Conservation (phyloP, 331 rosid genomes). For the Malus hybrid region DNA sequence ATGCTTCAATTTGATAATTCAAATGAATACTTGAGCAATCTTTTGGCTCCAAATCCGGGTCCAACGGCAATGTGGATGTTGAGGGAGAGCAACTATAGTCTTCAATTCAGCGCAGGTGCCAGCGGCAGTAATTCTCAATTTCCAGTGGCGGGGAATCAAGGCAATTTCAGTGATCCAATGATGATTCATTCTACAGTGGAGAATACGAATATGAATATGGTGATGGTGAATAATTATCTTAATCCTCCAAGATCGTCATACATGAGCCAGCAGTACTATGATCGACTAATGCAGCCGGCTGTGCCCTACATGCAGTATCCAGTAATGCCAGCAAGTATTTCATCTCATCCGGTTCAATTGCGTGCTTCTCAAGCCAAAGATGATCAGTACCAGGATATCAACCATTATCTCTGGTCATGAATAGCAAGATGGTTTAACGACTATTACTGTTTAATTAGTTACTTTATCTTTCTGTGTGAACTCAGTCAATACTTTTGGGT, state of each 20-base stretch:
- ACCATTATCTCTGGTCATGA: background rate
- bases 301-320: background rate
- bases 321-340: background rate
- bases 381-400: background rate
- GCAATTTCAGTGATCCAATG: background rate
- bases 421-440: background rate
- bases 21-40: background rate
- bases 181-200: background rate
- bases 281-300: background rate
- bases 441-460: background rate
- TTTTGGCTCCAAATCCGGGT: background rate
- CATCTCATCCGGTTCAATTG: background rate
- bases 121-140: background rate
- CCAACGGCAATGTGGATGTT: background rate
- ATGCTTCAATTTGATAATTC: background rate
- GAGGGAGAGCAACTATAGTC: background rate
- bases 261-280: background rate
- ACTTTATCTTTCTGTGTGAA: too few species aligned
- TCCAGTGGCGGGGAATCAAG: background rate
- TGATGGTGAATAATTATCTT: background rate
- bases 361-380: background rate
- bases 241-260: background rate
- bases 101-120: background rate
- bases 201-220: background rate
- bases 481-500: too few species aligned